Percentiles rank a stretch among this genome's conserved stretches.
Evolutionary conservation across 2,329 filamentous ascomycete species (phyloP).

Genomic region (Botrytis aclada): DNA sequence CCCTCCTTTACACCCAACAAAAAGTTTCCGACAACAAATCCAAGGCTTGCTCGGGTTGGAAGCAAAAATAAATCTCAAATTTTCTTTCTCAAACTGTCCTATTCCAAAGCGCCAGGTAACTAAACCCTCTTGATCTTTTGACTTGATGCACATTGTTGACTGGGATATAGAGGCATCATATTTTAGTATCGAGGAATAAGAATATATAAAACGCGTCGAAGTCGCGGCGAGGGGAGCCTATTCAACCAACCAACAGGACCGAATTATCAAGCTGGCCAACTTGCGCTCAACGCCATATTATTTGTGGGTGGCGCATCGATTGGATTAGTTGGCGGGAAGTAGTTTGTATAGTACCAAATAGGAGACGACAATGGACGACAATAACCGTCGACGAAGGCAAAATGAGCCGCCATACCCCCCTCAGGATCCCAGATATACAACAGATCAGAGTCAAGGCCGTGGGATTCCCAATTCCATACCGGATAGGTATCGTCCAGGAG

Average conservation of each 20-base stretch:
- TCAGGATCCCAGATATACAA: constrained; percentile 52
- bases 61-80: constrained; percentile 14
- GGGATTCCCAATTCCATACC: constrained; percentile 30
- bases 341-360: constrained; percentile 47
- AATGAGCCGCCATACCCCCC: constrained; percentile 66
- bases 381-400: constrained; percentile 69
- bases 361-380: constrained; percentile 71
- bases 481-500: constrained; percentile 48
- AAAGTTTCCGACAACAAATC: background rate
- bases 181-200: constrained; percentile 9
- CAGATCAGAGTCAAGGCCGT: constrained; percentile 32
- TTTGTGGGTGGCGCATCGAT: constrained; percentile 63
- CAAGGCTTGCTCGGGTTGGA: background rate
- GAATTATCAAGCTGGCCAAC: constrained; percentile 60
- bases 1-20: background rate
- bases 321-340: constrained; percentile 57
- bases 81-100: background rate
- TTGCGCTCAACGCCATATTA: constrained; percentile 58
- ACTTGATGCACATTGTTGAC: constrained; percentile 4
- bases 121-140: background rate
- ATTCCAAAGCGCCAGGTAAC: background rate
- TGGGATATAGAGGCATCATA: background rate
- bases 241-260: background rate
- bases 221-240: background rate
- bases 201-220: constrained; percentile 9